Base-by-base conservation (phyloP, 495 filamentous ascomycete genomes). In the Cercophora sp. region DNA sequence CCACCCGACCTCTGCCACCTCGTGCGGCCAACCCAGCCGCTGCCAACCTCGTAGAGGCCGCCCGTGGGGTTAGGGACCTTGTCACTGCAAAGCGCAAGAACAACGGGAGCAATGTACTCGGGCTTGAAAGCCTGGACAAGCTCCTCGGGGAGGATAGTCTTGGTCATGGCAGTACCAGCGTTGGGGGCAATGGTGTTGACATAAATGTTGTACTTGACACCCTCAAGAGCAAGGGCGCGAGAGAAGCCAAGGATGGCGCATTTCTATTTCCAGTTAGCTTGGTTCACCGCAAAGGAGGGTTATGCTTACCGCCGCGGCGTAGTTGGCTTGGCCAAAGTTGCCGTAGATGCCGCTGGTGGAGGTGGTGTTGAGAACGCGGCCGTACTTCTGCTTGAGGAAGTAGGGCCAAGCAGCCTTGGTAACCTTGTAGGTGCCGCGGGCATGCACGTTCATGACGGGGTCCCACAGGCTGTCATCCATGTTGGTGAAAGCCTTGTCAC, bases 41-140 rank as follows among this genome's bases (percentile, higher is more conserved):
- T 92, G 63, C 93, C 93, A 54, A 91, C 88, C 78, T 98, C 93
- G 72, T 86, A 98, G n/a, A 98, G 82, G 45, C 84, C 85, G 59
- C 92, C 92, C 55, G 91, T 96, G 10, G 83, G 80, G 57, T 88
- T 84, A 23, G 92, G 92, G 19, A 87, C 77, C 64, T 88, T 88
- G 72, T 98, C 93, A 48, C 89, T 93, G 76, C 81, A 86, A 35
- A 98, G 85, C 26, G 89, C 82, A 23, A 87, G 85, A 41, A 98
- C 92, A 34, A 96, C 68, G 40, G 93, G 93, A 37, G 93, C 93
- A 70, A 98, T 91, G 68, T 97, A 96, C 61, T 96, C 93, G 37
- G 93, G 93, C 85, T 98, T 98, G 82, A 98, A 96, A 29, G 93
- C 94, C 77, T 96, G 92, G 36, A 98, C 91, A 77, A 97, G 85